A percentile compares a stretch with the other conserved stretches of the same genome.
These are phyloP conservation scores for Hypoxylon lenormandii DNA, from an alignment of 495 filamentous ascomycete genomes.

Conservation along the genomic window DNA sequence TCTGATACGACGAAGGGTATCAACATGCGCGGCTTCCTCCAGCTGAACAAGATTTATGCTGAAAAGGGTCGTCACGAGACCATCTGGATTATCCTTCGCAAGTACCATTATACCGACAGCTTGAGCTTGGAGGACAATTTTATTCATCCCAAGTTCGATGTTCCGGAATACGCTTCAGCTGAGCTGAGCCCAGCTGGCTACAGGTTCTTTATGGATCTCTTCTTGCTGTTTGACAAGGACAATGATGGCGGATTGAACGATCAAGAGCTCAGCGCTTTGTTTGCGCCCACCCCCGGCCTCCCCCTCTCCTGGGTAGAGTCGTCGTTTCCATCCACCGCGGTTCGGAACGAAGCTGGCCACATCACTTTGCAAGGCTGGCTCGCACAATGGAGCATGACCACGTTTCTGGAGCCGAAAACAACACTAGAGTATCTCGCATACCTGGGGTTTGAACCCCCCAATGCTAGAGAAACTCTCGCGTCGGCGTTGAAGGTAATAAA, in stretches of 20 bases:
- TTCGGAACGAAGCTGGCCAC: slow-evolving; percentile 92
- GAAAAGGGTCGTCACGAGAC: slow-evolving; percentile 99
- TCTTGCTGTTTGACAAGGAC: slow-evolving; percentile 93
- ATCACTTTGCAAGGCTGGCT: slow-evolving; percentile 98
- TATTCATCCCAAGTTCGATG: slow-evolving; percentile 92
- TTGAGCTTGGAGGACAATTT: slow-evolving; percentile 89
- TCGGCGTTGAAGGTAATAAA: slow-evolving; percentile 91
- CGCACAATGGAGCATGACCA: slow-evolving; percentile 99
- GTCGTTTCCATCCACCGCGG: slow-evolving; percentile 89
- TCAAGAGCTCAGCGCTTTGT: slow-evolving; percentile 82
- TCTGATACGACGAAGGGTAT: slow-evolving; percentile 78
- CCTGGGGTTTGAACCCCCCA: slow-evolving; percentile 81
- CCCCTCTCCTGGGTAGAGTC: slow-evolving; percentile 87
- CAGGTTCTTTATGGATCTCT: slow-evolving; percentile 96
- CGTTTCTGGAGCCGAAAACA: slow-evolving; percentile 92
- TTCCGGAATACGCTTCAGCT: slow-evolving; percentile 88
- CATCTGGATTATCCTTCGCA: slow-evolving; percentile 94
- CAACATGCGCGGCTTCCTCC: slow-evolving; percentile 81
- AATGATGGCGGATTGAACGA: slow-evolving; percentile 95
- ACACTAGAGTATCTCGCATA: slow-evolving; percentile 96
- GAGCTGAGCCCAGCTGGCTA: slow-evolving; percentile 95
- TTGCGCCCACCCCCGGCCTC: slow-evolving; percentile 91
- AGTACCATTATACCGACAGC: slow-evolving; percentile 95
- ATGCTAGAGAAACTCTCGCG: slow-evolving; percentile 75
- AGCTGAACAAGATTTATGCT: slow-evolving; percentile 92